phyloP scores from a whole-genome alignment of 805 yeast species.

The Limtongia smithiae region DNA sequence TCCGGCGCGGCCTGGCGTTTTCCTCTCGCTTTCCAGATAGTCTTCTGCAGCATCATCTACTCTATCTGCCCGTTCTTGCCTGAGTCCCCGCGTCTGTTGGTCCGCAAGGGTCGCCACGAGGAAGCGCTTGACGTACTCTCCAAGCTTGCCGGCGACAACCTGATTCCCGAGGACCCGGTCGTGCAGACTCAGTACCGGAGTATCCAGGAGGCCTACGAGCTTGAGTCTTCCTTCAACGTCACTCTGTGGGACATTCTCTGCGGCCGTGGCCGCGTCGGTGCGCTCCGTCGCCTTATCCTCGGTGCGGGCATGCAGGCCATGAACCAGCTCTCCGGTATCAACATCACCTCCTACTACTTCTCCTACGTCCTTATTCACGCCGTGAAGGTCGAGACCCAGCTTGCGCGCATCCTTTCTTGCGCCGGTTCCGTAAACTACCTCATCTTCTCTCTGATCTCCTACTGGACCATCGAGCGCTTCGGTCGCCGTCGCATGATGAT shows the following conservation, averaged over 20 bases:
- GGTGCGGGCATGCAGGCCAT: slow-evolving; percentile 28
- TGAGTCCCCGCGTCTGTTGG: slow-evolving; percentile 69
- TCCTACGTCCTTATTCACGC: slow-evolving; percentile 49
- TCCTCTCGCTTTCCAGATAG: slow-evolving; percentile 67
- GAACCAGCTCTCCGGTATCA: slow-evolving; percentile 28
- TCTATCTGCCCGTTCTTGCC: slow-evolving; percentile 60
- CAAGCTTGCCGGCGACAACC: slow-evolving; percentile 21
- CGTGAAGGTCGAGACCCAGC: slow-evolving; percentile 41
- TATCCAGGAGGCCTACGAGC: slow-evolving; percentile 12
- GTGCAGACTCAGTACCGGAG: slow-evolving; percentile 11
- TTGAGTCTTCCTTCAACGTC: slow-evolving; percentile 10
- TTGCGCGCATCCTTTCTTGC: slow-evolving; percentile 44
- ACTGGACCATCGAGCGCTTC: slow-evolving; percentile 41
- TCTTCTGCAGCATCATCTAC: slow-evolving; percentile 64
- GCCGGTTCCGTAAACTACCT: slow-evolving; percentile 22
- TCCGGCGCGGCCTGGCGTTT: slow-evolving; percentile 63
- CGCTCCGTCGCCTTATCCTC: slow-evolving; percentile 16
- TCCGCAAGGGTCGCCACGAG: slow-evolving; percentile 53
- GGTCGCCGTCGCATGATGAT: slow-evolving; percentile 36
- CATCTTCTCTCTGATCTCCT: slow-evolving; percentile 35
- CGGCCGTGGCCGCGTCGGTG: slow-evolving; percentile 13
- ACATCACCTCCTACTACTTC: slow-evolving; percentile 32
- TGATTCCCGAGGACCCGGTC: slow-evolving; percentile 14
- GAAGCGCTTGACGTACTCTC: slow-evolving; percentile 56
- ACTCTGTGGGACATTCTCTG: slow-evolving; percentile 12